A percentile compares a stretch with the other conserved stretches of the same genome.
Evolutionary conservation across 345 rosid genomes (phyloP).

Genomic region (Diplotaxis tenuifolia): DNA sequence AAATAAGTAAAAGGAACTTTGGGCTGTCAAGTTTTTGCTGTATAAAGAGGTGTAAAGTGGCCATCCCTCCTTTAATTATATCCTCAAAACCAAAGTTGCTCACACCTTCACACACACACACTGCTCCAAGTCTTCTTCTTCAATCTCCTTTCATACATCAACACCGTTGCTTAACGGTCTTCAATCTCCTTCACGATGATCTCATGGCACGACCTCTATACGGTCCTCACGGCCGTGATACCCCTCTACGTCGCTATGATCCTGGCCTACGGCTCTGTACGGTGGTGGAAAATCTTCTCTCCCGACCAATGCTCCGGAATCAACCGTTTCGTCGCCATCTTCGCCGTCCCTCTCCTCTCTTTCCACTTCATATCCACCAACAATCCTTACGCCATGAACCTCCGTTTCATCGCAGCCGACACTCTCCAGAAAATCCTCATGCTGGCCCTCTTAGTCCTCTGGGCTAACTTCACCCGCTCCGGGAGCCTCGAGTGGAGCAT

Average conservation of each 20-base stretch:
- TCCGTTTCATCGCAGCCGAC: conserved; percentile 90
- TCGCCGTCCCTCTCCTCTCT: conserved; percentile 92
- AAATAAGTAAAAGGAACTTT: conserved; percentile 3
- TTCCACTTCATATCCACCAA: conserved; percentile 94
- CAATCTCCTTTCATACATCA: neutral
- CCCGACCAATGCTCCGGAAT: conserved; percentile 98
- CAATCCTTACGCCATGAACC: conserved; percentile 83
- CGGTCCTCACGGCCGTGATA: conserved; percentile 81
- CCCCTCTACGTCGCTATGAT: conserved; percentile 98
- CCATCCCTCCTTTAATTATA: conserved; percentile 32
- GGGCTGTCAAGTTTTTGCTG: conserved; percentile 34
- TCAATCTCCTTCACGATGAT: conserved; percentile 45
- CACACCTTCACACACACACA: conserved; percentile 31
- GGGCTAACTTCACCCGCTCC: conserved; percentile 60
- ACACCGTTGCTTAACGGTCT: conserved; percentile 39
- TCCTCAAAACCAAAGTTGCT: conserved; percentile 30
- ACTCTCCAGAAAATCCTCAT: conserved; percentile 81
- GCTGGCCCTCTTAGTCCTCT: conserved; percentile 51
- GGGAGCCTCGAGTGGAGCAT: conserved; percentile 95
- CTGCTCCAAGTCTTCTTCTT: conserved; percentile 25
- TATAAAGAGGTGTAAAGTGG: conserved; percentile 43
- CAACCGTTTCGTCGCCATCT: conserved; percentile 90
- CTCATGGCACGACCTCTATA: conserved; percentile 70
- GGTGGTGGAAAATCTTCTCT: conserved; percentile 96
- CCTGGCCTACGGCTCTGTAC: conserved; percentile 93